Conservation (phyloP, 2,329 filamentous ascomycete genomes). For the Stemphylium beticola region DNA sequence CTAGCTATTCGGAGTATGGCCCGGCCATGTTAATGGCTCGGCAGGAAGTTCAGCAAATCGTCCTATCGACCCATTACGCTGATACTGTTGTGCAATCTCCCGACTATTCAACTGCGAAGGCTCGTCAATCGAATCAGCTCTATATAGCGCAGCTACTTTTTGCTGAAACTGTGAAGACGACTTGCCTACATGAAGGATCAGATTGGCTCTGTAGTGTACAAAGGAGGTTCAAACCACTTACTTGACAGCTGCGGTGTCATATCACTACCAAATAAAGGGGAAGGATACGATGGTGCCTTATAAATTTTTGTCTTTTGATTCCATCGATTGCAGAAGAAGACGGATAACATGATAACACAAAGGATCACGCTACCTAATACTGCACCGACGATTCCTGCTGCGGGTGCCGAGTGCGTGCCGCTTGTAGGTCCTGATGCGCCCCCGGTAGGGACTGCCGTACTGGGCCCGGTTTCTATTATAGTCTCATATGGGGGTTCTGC, state of each 20-base stretch:
- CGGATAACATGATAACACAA: constrained; percentile 7
- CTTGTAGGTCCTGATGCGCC: not conserved
- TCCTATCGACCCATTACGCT: not conserved
- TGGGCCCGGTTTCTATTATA: constrained; percentile 3
- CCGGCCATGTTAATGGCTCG: constrained; percentile 12
- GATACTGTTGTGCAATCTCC: constrained; percentile 3
- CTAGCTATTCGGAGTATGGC: not conserved
- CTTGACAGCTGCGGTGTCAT: constrained; percentile 27
- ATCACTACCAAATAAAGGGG: constrained; percentile 29
- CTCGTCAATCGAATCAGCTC: constrained; percentile 14
- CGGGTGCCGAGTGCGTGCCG: not conserved
- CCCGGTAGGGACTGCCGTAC: not conserved
- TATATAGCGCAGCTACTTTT: constrained; percentile 1
- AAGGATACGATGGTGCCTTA: constrained; percentile 30
- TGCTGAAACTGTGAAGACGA: not conserved
- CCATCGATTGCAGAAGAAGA: constrained; percentile 20
- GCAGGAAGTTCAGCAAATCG: constrained; percentile 14
- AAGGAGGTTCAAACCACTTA: not conserved
- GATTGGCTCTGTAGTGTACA: not conserved
- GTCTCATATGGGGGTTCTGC: constrained; percentile 1
- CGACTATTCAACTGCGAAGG: constrained; percentile 13
- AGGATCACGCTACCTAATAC: constrained; percentile 28
- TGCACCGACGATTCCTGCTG: constrained; percentile 32
- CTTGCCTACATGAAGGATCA: not conserved
- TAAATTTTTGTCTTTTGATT: constrained; percentile 25